phyloP scores from a whole-genome alignment of 2,329 filamentous ascomycete species.

The Triangularia setosa region DNA sequence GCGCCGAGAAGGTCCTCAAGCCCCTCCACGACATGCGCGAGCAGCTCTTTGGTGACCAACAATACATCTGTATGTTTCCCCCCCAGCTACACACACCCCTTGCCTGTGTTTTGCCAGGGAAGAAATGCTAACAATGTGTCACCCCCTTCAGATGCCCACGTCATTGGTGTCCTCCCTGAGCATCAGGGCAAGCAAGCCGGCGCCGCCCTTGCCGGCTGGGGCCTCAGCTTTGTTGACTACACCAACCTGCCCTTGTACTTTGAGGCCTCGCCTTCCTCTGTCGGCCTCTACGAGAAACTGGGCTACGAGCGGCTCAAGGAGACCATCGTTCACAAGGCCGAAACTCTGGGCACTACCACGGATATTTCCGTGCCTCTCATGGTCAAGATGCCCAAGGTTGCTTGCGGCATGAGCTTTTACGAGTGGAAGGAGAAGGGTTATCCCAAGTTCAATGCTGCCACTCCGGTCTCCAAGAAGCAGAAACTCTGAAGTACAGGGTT shows the following conservation, averaged over 20 bases:
- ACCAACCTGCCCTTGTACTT: slow-evolving; percentile 43
- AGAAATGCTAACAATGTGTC: neutral
- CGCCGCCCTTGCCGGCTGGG: slow-evolving; percentile 39
- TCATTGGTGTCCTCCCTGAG: slow-evolving; percentile 42
- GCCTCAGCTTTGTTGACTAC: slow-evolving; percentile 34
- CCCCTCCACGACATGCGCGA: slow-evolving; percentile 41
- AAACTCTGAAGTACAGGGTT: neutral
- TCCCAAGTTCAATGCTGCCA: slow-evolving; percentile 8
- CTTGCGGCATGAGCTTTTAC: slow-evolving; percentile 17
- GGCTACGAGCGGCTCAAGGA: slow-evolving; percentile 42
- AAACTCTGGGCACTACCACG: slow-evolving; percentile 33
- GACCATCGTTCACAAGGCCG: slow-evolving; percentile 35
- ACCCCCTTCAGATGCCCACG: slow-evolving; percentile 18
- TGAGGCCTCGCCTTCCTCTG: slow-evolving; percentile 42
- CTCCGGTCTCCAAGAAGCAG: neutral
- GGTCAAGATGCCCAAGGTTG: slow-evolving; percentile 37
- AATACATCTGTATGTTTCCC: slow-evolving; percentile 39
- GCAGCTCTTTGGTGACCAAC: slow-evolving; percentile 37
- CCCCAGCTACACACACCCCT: neutral
- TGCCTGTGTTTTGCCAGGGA: too few relatives aligned
- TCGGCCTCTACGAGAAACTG: slow-evolving; percentile 43
- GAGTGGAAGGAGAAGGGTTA: slow-evolving; percentile 21
- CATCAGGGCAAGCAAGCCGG: slow-evolving; percentile 42
- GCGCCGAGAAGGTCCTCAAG: slow-evolving; percentile 40
- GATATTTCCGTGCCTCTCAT: slow-evolving; percentile 40